Percentiles rank a stretch among this genome's conserved stretches.
These are phyloP conservation scores for Laetiporus sulphureus DNA, from an alignment of 1,284 basidiomycete genomes.

Conservation along the genomic window DNA sequence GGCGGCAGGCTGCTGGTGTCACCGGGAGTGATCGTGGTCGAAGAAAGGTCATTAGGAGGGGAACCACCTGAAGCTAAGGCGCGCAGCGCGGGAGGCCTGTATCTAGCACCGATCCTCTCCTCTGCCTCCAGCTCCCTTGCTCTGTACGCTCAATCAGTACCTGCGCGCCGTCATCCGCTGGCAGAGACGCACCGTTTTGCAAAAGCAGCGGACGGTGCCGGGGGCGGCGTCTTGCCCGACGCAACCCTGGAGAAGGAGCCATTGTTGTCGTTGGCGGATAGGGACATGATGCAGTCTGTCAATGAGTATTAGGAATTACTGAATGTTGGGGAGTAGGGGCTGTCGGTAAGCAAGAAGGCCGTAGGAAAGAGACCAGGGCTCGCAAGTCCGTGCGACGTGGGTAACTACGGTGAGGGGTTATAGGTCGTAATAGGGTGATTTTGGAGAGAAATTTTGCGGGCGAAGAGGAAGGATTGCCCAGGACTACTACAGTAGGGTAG, in stretches of 20 bases:
- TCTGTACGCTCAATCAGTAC: conserved; percentile 31
- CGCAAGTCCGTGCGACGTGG: conserved; percentile 30
- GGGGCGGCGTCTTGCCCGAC: conserved; percentile 83
- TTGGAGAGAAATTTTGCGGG: conserved; percentile 32
- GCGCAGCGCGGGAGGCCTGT: conserved; percentile 76
- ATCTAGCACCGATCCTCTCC: conserved; percentile 57
- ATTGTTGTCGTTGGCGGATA: conserved; percentile 75
- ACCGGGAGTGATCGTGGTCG: conserved; percentile 46
- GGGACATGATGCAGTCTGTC: conserved; percentile 73
- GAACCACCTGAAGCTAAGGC: conserved; percentile 62
- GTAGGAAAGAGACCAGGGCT: conserved; percentile 25
- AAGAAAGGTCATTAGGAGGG: conserved; percentile 58
- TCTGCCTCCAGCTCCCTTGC: conserved; percentile 78
- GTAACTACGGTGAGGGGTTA: conserved; percentile 42
- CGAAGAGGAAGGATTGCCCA: conserved; percentile 32
- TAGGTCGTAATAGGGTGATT: conserved; percentile 33
- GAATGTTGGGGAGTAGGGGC: conserved; percentile 31
- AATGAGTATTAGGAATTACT: conserved; percentile 75
- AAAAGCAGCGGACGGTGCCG: conserved; percentile 82
- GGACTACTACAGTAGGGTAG: conserved; percentile 33
- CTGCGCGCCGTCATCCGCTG: not conserved
- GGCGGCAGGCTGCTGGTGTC: conserved; percentile 55
- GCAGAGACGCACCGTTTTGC: conserved; percentile 64
- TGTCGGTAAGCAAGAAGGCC: conserved; percentile 24
- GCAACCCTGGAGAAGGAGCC: conserved; percentile 71